Conservation (phyloP, 305 asterid species). For the Lippia alba region DNA sequence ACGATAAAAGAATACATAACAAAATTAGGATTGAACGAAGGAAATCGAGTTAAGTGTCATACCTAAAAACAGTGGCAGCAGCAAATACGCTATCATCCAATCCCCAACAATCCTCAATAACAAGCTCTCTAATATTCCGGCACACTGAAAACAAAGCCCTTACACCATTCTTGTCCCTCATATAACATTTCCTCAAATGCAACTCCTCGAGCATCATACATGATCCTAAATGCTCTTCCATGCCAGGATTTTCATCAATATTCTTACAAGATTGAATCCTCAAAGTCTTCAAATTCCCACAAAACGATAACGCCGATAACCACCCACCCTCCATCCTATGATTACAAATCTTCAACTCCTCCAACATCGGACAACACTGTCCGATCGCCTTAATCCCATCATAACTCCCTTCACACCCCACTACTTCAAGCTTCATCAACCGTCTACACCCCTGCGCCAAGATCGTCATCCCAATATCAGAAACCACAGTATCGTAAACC, state of each 20-base stretch:
- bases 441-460: conserved; percentile 87
- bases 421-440: conserved; percentile 74
- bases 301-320: conserved; percentile 77
- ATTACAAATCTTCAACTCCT: conserved; percentile 68
- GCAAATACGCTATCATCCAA: conserved; percentile 61
- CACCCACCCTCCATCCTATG: conserved; percentile 95
- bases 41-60: conserved; percentile 32
- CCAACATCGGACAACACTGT: conserved; percentile 87
- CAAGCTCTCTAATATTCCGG: conserved; percentile 57
- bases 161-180: conserved; percentile 62
- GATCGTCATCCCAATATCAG: conserved; percentile 84
- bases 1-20: too few relatives aligned
- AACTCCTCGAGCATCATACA: conserved; percentile 80
- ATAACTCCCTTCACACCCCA: conserved; percentile 89
- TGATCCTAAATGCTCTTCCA: conserved; percentile 75
- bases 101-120: conserved; percentile 87
- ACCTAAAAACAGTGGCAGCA: conserved; percentile 70
- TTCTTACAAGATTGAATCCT: conserved; percentile 67
- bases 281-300: conserved; percentile 77
- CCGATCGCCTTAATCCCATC: conserved; percentile 94
- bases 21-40: background rate
- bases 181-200: conserved; percentile 69
- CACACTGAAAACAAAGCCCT: conserved; percentile 77
- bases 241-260: conserved; percentile 69
- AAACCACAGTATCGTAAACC: conserved; percentile 61